Percentiles rank a stretch among this genome's conserved stretches.
Conservation (phyloP, 2,329 filamentous ascomycete species). For the Ophiostoma triangulosporum region DNA sequence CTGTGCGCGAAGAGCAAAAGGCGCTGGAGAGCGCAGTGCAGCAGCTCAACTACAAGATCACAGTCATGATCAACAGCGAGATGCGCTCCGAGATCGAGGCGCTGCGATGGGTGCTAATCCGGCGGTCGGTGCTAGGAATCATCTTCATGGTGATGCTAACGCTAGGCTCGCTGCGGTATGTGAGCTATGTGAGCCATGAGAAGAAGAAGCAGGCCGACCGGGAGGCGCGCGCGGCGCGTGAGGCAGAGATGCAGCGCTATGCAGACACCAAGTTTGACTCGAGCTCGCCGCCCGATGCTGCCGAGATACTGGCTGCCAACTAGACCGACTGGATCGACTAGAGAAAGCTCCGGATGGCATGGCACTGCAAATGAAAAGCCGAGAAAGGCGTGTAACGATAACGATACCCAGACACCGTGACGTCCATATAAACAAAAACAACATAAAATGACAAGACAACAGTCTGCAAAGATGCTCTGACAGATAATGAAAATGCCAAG, state of each 20-base stretch:
- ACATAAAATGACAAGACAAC: neutral
- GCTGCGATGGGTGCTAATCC: conserved; percentile 70
- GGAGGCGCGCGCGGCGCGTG: conserved; percentile 21
- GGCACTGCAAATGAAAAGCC: neutral
- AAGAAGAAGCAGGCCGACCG: conserved; percentile 32
- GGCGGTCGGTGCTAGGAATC: conserved; percentile 50
- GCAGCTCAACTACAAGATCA: conserved; percentile 94
- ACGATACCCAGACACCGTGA: neutral
- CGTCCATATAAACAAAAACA: neutral
- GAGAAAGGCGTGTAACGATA: neutral
- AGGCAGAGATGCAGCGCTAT: conserved; percentile 29
- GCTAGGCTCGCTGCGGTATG: conserved; percentile 44
- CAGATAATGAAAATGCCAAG: too few relatives aligned
- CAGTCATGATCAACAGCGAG: conserved; percentile 77
- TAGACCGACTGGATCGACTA: conserved; percentile 17
- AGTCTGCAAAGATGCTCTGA: too few relatives aligned
- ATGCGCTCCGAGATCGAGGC: conserved; percentile 85
- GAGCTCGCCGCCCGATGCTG: conserved; percentile 36
- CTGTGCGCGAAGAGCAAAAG: conserved; percentile 76
- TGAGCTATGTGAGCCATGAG: conserved; percentile 40
- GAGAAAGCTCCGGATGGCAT: too few relatives aligned
- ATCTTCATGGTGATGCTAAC: conserved; percentile 51
- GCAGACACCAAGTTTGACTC: conserved; percentile 30
- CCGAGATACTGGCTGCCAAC: conserved; percentile 44
- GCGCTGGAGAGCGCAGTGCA: conserved; percentile 76